Evolutionary conservation across 257 asterid species (phyloP), one percentile per base, ranked within the genome.

Genomic region (Salvia miltiorrhiza): DNA sequence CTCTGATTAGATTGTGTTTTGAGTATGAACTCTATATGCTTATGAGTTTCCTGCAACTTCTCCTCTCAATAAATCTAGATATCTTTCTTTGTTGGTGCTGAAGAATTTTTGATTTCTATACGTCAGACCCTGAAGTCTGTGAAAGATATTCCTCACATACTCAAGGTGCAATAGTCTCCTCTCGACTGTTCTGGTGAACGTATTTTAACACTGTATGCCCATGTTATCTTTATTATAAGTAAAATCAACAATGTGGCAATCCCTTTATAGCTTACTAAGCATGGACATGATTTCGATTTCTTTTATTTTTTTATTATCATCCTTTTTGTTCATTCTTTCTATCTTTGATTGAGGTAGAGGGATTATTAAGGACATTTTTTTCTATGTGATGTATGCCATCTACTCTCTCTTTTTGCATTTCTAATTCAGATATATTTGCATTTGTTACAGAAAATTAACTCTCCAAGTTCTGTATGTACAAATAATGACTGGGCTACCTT

Each of bases 91-190:
- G 83, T 80, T 75, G 71, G 67, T 71, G 87, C 99, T 72, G 96
- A 88, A 80, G 99, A 90, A 52, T 73, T 93, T 67, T 71, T 82
- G 77, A 79, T 77, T 77, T 93, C 99, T 67, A 81, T 93, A 65
- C 93, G 96, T 63, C 96, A 90, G 74, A 88, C 99, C 45, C 81
- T 93, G 84, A 89, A 93, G 86, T 85, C 88, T 52, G 89, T 93
- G 69, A 93, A 93, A 84, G 99, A 93, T 82, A 84, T 93, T 65
- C 91, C 97, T 44, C 72, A 82, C 83, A 78, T 90, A 70, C 93
- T 93, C 74, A 93, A 93, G 99, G 97, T 90, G 76, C 80, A 70
- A 26, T 43, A 28, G 32, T 50, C 21, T 56, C 24, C 47, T 75
- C 58, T 70, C 53, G 48, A 26, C 67, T 65, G 44, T 65, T 53